Percentiles rank a stretch among this genome's conserved stretches.
Evolutionary conservation across 768 basidiomycete species (phyloP).

Genomic region (Cystobasidium onofrii): DNA sequence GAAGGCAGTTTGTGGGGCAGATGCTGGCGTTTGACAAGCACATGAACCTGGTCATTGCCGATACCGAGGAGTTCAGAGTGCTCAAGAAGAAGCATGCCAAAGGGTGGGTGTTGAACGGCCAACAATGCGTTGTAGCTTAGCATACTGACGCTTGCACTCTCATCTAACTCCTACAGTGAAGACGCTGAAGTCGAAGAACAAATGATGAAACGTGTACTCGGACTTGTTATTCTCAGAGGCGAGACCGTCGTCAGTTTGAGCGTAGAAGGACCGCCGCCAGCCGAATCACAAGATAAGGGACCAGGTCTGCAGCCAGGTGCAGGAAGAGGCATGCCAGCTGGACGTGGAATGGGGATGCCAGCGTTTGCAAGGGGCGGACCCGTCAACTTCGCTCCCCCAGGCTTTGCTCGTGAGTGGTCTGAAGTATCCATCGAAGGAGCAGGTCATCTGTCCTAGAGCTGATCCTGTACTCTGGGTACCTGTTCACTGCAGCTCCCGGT

Average conservation of each 20-base stretch:
- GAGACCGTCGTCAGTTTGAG: conserved; percentile 91
- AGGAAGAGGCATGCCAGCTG: conserved; percentile 28
- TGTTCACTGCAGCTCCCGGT: not conserved
- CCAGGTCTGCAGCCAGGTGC: conserved; percentile 31
- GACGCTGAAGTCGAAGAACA: conserved; percentile 49
- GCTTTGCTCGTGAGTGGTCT: conserved; percentile 30
- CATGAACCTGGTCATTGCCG: conserved; percentile 97
- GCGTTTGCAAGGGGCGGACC: conserved; percentile 19
- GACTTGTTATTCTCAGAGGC: conserved; percentile 91
- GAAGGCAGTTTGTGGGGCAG: conserved; percentile 87
- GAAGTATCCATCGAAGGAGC: not conserved
- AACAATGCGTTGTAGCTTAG: not conserved
- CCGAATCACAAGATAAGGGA: conserved; percentile 72
- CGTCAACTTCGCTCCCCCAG: conserved; percentile 32
- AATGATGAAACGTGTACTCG: conserved; percentile 91
- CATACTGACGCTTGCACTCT: not conserved
- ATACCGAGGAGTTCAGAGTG: conserved; percentile 94
- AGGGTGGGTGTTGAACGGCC: conserved; percentile 48
- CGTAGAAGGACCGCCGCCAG: conserved; percentile 90
- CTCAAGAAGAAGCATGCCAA: conserved; percentile 72
- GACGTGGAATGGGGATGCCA: conserved; percentile 34
- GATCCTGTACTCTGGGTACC: not conserved
- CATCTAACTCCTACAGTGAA: not conserved
- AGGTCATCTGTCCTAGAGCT: not conserved
- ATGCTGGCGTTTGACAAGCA: conserved; percentile 99